Evolutionary conservation across 2,329 filamentous ascomycete species (phyloP).

Genomic region (Sporothrix brunneoviolacea): DNA sequence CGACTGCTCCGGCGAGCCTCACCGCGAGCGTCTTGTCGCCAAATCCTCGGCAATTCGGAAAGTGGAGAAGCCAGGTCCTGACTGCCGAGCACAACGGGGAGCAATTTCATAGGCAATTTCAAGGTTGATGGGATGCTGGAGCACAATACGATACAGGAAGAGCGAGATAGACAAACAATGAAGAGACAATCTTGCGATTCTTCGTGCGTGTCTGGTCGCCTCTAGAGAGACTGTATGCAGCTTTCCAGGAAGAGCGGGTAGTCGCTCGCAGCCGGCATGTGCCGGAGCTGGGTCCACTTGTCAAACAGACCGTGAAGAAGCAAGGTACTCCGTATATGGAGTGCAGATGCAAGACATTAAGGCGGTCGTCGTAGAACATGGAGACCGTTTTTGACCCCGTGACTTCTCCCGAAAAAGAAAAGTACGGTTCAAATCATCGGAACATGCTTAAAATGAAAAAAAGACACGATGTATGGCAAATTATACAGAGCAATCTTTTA

Average conservation of each 20-base stretch:
- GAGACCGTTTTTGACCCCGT: too few relatives aligned
- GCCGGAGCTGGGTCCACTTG: slow-evolving; percentile 5
- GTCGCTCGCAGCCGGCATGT: background rate
- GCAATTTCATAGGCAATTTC: slow-evolving; percentile 7
- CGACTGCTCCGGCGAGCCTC: background rate
- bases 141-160: background rate
- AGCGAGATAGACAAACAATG: background rate
- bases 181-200: too few relatives aligned
- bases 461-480: too few relatives aligned
- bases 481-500: too few relatives aligned
- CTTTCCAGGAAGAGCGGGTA: background rate
- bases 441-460: too few relatives aligned
- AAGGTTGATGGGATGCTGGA: background rate
- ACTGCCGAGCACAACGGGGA: background rate
- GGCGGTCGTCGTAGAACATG: too few relatives aligned
- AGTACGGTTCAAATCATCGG: too few relatives aligned
- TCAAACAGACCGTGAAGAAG: background rate
- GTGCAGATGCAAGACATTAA: background rate
- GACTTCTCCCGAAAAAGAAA: too few relatives aligned
- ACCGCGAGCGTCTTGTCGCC: too few relatives aligned
- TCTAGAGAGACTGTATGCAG: too few relatives aligned
- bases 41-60: slow-evolving; percentile 16
- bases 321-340: background rate
- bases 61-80: slow-evolving; percentile 10
- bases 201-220: too few relatives aligned